These are phyloP conservation scores for Coniochaeta sp. DNA, from an alignment of 2,329 filamentous ascomycete species.

Conservation along the genomic window DNA sequence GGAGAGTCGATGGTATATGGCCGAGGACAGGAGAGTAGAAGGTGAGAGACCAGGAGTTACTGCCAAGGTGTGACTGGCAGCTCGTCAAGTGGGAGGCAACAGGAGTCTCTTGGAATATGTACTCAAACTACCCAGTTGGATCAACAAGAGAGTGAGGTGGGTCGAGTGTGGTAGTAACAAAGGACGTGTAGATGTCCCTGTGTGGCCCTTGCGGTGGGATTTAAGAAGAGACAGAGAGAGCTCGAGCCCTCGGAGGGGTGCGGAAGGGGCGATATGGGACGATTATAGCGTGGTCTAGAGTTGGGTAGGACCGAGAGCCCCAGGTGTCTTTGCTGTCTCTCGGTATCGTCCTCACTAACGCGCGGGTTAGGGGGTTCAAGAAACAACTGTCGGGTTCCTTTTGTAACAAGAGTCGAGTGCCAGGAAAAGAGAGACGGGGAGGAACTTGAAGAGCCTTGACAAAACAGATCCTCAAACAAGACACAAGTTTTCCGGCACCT, in stretches of 20 bases:
- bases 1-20: not conserved
- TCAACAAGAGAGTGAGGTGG: not conserved
- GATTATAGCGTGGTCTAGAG: not conserved
- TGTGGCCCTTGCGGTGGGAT: not conserved
- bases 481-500: not conserved
- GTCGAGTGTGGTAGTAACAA: not conserved
- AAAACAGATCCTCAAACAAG: not conserved
- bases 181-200: not conserved
- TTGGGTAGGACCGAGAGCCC: not conserved
- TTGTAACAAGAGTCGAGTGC: not conserved
- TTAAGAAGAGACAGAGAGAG: not conserved
- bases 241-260: not conserved
- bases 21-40: not conserved
- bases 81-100: not conserved
- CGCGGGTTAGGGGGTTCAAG: not conserved
- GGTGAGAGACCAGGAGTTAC: not conserved
- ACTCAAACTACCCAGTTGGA: not conserved
- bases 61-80: constrained; percentile 1
- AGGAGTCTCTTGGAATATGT: not conserved
- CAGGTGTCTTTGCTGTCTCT: not conserved
- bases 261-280: not conserved
- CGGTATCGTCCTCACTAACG: not conserved
- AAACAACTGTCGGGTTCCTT: not conserved
- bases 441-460: not conserved
- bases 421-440: not conserved